Base-by-base conservation (phyloP, 768 basidiomycete genomes). In the Rhodocollybia butyracea region DNA sequence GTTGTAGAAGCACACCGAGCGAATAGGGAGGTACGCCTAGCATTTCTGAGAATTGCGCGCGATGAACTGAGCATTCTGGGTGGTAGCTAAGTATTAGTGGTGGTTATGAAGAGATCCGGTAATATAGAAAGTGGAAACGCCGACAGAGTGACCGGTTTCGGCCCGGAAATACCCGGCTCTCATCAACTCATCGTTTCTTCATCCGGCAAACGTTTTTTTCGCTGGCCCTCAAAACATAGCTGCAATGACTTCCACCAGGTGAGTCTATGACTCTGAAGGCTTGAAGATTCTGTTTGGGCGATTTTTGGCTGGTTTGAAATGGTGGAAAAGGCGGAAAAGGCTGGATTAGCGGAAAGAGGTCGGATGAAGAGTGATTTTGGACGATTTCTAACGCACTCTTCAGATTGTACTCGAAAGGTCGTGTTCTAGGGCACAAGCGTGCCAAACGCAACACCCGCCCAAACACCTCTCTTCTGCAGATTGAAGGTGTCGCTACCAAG, bases 391-490 rank as follows among this genome's bases (percentile, higher is more conserved):
- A 54, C 3, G 3, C 21, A 27, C 22, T 42, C 22, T n/a, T 34
- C 70, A 96, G 95, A 84, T 84, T 97, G 68, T 96, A 97, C 84
- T 73, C 75, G 76, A 98, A 97, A 82, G 97, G 93, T 73, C 94
- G 97, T 67, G 86, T 99, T 70, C 81, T 98, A 66, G 94, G 95
- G 61, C 92, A 96, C 91, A 98, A 98, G 80, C 92, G 97, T 61
- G 94, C 91, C 59, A 98, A 98, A 80, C 89, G 94, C 70, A 98
- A 98, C 83, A 82, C 89, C 56, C 83, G 88, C 69, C 94, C 94
- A 69, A 96, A 96, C 82, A 97, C 94, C 59, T 92, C 93, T 53
- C 87, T 99, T 65, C 75, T 99, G 67, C 94, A 96, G 76, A 92
- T 99, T 70, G 97, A 99, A 79, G 96, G 96, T 68, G 94, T 98